A percentile compares a stretch with the other conserved stretches of the same genome.
phyloP scores from a whole-genome alignment of 192 early-diverging fungal genomes.

The Pilaira anomala region DNA sequence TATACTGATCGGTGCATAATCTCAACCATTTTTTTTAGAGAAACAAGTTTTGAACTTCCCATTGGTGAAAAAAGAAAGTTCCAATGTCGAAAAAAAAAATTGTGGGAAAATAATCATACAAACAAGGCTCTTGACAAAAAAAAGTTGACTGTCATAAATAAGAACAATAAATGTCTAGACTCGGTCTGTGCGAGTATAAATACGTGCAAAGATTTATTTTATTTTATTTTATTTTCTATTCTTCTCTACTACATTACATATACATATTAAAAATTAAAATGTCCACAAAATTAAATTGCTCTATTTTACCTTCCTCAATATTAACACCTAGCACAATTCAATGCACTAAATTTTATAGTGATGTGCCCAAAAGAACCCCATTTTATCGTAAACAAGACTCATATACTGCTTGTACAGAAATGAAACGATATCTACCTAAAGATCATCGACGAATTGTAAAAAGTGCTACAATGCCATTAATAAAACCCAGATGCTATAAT shows the following conservation, averaged over 20 bases:
- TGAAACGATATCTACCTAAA: background rate
- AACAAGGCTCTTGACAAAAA: too few relatives aligned
- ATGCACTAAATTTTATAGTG: conserved; percentile 19
- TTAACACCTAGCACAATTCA: conserved; percentile 12
- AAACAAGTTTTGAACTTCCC: too few relatives aligned
- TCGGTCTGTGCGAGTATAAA: too few relatives aligned
- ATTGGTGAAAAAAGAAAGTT: background rate
- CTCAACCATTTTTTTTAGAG: too few relatives aligned
- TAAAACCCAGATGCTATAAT: background rate
- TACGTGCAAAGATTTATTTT: background rate
- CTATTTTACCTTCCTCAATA: conserved; percentile 4
- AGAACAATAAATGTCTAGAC: too few relatives aligned
- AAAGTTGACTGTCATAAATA: too few relatives aligned
- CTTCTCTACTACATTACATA: background rate
- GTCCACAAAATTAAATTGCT: conserved; percentile 1
- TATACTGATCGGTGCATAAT: too few relatives aligned
- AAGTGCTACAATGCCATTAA: background rate
- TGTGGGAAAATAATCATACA: too few relatives aligned
- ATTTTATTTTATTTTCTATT: background rate
- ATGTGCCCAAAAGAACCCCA: background rate
- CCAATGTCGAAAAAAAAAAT: background rate
- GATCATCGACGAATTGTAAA: background rate
- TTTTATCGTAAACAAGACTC: background rate
- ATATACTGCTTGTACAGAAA: background rate
- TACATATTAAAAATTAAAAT: conserved; percentile 4